Base-by-base conservation (phyloP, 2,329 filamentous ascomycete genomes). In the Cladorrhinum sp. region DNA sequence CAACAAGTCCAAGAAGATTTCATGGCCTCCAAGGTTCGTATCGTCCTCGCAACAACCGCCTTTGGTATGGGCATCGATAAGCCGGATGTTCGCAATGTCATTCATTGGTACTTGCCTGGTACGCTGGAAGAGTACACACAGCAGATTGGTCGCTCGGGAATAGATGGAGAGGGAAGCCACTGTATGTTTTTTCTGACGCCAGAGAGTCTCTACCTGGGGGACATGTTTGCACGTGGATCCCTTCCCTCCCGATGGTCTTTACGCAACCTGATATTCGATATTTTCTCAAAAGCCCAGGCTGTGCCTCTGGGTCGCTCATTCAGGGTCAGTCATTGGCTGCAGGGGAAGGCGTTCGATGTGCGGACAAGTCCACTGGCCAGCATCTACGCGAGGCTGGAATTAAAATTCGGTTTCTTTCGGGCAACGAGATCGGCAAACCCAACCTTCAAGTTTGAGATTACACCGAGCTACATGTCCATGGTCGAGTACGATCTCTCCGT, bases 61-160 rank as follows among this genome's bases (percentile, higher is more conserved):
- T 85, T 85, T 55, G 83, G 82, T 0, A 85, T 85, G 82, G 83
- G 83, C 0, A 84, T 85, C 18, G 82, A 85, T 67, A 85, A 85
- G 62, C 62, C 75, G 32, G 75, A 81, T 53, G 84, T 85, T 45
- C 76, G 82, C 6, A 84, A 82, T 59, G 76, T 85, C 32, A 66
- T 84, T 9, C 82, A 85, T 61, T 83, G 77, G 65, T 79, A 81
- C 54, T 69, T 83, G 2, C 74, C 82, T 0, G 76, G 73, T 57
- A 82, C 79, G 7, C 70, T 85, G 1, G 82, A 85, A 63, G 81
- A 82, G 27, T 85, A 85, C 66, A 82, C 80, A 50, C 82, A 85
- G 58, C 81, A 85, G 62, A 78, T 85, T 52, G 82, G 82, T 2
- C 78, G 82, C 55, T 81, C 82, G 2, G 82, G 83, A 1, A 72